Conservation (phyloP, 2,329 filamentous ascomycete species). For the Furcasterigmium furcatum region DNA sequence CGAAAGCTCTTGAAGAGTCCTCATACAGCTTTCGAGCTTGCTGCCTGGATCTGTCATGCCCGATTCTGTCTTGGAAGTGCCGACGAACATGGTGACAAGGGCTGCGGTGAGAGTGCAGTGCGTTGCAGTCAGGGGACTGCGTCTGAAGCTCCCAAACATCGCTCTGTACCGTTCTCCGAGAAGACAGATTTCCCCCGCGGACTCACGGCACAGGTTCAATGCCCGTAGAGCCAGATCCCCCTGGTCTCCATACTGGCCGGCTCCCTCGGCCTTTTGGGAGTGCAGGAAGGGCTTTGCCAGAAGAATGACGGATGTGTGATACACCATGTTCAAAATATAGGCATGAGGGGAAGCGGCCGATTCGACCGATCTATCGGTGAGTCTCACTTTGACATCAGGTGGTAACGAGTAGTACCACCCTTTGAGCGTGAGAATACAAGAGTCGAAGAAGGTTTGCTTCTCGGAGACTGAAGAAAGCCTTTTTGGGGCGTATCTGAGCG, state of each 20-base stretch:
- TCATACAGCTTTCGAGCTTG: not conserved
- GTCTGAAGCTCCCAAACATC: conserved; percentile 26
- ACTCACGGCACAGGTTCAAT: conserved; percentile 13
- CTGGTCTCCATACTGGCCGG: not conserved
- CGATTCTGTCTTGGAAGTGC: no score
- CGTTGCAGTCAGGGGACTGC: conserved; percentile 28
- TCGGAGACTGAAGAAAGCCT: conserved; percentile 13
- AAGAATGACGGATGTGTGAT: conserved; percentile 26
- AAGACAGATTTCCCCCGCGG: conserved; percentile 18
- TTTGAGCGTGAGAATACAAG: conserved; percentile 25
- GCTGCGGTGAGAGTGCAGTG: conserved; percentile 29
- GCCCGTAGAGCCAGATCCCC: not conserved
- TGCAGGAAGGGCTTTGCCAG: conserved; percentile 23
- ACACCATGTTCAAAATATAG: conserved; percentile 28
- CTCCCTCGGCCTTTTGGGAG: not conserved
- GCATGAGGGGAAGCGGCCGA: conserved; percentile 18
- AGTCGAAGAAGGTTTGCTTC: conserved; percentile 22
- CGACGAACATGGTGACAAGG: conserved; percentile 15
- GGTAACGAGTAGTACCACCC: conserved; percentile 30
- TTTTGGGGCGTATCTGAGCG: conserved; percentile 25
- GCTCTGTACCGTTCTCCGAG: conserved; percentile 25
- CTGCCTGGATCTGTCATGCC: no score
- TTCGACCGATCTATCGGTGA: conserved; percentile 16
- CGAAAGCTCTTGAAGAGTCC: not conserved
- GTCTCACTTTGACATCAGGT: conserved; percentile 13